Evolutionary conservation across 2,329 filamentous ascomycete species (phyloP), one percentile per base, ranked within the genome.

Genomic region (Geoglossum cookeanum): DNA sequence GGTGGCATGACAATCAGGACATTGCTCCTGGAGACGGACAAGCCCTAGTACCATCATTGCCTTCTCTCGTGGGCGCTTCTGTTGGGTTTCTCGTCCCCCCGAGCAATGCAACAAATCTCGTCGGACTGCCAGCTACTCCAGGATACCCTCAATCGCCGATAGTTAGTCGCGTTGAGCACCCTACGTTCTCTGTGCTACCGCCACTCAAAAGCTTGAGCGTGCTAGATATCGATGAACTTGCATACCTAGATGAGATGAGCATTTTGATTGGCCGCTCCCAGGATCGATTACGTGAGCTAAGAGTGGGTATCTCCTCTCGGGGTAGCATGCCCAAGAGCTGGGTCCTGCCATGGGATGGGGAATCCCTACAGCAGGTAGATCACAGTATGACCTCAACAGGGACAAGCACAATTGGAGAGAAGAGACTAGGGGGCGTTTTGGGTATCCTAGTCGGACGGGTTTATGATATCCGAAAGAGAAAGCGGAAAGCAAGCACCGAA

Each of bases 241-340:
- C 83, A 32, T 92, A 92, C 66, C 70, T 91, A 42, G 86, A 91
- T 65, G 87, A 92, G 69, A 84, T 92, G 78, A 83, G 84, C 57
- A 74, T 87, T 47, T 74, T 92, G 11, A 80, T 92, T 59, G 83
- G 84, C 59, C 78, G 81, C 29, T 91, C 86, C 11, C 74, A 79
- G 59, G 73, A 76, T 60, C 75, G 75, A 47, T 71, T 92, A 15
- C 76, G 78, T 33, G 87, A 91, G 67, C 73, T 94, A 37, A 77
- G 85, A 48, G 76, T 92, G 4, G 85, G 87, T 4, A 80, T 92
- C 57, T 80, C 85, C 4, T 65, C 71, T 4, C 74, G 58, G 37
- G 73, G 71, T 57, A 74, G 72, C 29, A 61, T 64, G 1, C 63
- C 65, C 52, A 65, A 69, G 39, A 72, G 81, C 59, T 85, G 82